Percentiles rank a stretch among this genome's conserved stretches.
These are phyloP conservation scores for Fusarium chaquense DNA, from an alignment of 2,329 filamentous ascomycete species.

Conservation along the genomic window DNA sequence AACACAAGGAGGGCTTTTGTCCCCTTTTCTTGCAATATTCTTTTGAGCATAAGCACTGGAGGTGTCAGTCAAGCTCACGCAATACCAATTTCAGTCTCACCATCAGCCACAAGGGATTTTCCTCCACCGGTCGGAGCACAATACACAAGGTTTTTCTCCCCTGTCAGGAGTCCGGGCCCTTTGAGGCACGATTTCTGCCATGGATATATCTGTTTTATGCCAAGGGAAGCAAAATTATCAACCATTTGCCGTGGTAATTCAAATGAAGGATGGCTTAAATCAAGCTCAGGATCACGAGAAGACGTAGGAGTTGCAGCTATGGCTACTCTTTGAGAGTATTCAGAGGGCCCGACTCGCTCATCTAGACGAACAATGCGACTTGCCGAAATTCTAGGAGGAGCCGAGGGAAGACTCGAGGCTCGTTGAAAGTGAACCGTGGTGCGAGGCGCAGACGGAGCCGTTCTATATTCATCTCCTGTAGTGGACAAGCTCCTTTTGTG, in stretches of 20 bases:
- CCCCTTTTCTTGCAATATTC: constrained; percentile 70
- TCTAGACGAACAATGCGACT: constrained; percentile 60
- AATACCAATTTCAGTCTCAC: constrained; percentile 48
- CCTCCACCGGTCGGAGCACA: constrained; percentile 83
- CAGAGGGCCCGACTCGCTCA: constrained; percentile 52
- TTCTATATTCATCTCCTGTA: constrained; percentile 27
- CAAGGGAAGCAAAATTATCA: constrained; percentile 72
- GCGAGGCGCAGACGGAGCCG: constrained; percentile 5
- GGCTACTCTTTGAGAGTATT: constrained; percentile 68
- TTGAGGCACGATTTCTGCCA: constrained; percentile 83
- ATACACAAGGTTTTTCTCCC: constrained; percentile 79
- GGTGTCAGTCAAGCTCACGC: constrained; percentile 28
- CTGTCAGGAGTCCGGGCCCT: constrained; percentile 73
- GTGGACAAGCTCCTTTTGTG: constrained; percentile 59
- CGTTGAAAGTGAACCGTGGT: constrained; percentile 51
- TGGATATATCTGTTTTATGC: constrained; percentile 80
- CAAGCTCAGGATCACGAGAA: constrained; percentile 66
- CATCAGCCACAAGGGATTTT: constrained; percentile 78
- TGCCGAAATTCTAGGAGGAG: constrained; percentile 52
- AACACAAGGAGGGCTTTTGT: constrained; percentile 79
- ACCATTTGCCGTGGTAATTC: constrained; percentile 70
- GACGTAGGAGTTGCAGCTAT: constrained; percentile 67
- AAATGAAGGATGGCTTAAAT: constrained; percentile 73
- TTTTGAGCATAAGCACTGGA: constrained; percentile 77
- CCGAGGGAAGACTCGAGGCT: constrained; percentile 50